Evolutionary conservation across 2,329 filamentous ascomycete genomes (phyloP), one percentile per base, ranked within the genome.

Genomic region (Penicillium sp.): DNA sequence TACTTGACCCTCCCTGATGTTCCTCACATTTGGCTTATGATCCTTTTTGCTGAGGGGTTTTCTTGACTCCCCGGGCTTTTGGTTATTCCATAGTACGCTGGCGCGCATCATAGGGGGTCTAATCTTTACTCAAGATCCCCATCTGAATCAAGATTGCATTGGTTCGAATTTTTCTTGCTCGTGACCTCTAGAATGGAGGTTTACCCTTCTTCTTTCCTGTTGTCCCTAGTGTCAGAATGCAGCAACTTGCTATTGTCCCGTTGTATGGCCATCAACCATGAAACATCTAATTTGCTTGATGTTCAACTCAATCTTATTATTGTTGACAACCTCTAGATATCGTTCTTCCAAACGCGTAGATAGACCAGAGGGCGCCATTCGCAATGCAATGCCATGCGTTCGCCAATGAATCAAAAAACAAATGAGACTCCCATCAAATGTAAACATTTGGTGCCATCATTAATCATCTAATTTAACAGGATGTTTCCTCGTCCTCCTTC

Each of bases 401-500:
- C 40, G 35, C 40, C 35, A 16, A 48, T 43, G 30, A 34, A 32
- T 43, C 29, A 52, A 36, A 36, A 51, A 34, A 42, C 16, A 44
- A 47, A 39, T 35, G 13, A 58, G 41, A 18, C 23, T 8, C 45
- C 27, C 7, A 51, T 16, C 23, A 14, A n/a, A 23, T 35, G 13
- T 58, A 38, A 4, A 16, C 42, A 44, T 34, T 23, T 26, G 39
- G 19, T 43, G 23, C 16, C 38, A 54, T 57, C 44, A 61, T 34
- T 59, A 53, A 53, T 65, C 62, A 14, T 62, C 53, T 23, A 47
- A 44, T 49, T 65, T 70, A 26, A 59, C 52, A 36, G 65, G 62
- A 27, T 62, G 57, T 29, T 70, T 67, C 50, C 70, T 67, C 8
- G 72, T 75, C 44, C 71, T 67, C 47, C 72, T 63, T 26, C 70